phyloP scores from a whole-genome alignment of 176 grass and related monocot genomes.

The Avena sativa region DNA sequence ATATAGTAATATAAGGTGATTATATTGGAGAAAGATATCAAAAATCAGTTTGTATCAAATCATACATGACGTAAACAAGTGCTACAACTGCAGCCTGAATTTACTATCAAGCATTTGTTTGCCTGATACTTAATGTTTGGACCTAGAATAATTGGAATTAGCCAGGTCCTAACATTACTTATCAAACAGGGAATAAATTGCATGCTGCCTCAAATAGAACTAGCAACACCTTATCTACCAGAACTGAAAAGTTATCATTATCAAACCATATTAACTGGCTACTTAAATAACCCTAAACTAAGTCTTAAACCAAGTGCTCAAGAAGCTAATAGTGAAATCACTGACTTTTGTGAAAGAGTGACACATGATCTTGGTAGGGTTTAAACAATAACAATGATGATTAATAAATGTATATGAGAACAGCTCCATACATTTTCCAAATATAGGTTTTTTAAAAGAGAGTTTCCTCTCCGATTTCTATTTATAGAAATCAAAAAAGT shows the following conservation, averaged over 20 bases:
- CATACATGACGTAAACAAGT: not conserved
- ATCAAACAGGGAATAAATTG: not conserved
- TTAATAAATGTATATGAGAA: not conserved
- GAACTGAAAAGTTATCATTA: not conserved
- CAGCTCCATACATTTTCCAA: not conserved
- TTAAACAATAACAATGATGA: not conserved
- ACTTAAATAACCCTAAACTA: not conserved
- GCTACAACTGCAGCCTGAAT: not conserved
- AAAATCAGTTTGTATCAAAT: not conserved
- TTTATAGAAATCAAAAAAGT: too few species aligned
- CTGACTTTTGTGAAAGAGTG: not conserved
- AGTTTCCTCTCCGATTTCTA: too few species aligned
- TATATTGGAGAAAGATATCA: conserved; percentile 1
- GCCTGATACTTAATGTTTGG: not conserved
- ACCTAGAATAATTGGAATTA: not conserved
- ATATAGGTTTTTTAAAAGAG: too few species aligned
- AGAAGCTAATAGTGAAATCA: not conserved
- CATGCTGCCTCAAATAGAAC: not conserved
- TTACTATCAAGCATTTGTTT: not conserved
- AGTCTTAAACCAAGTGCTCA: not conserved
- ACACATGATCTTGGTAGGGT: too few species aligned
- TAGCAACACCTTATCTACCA: not conserved
- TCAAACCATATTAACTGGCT: not conserved
- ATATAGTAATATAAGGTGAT: not conserved
- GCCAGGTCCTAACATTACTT: not conserved